These are phyloP conservation scores for Pseudogymnoascus destructans DNA, from an alignment of 2,329 filamentous ascomycete genomes.

Conservation along the genomic window DNA sequence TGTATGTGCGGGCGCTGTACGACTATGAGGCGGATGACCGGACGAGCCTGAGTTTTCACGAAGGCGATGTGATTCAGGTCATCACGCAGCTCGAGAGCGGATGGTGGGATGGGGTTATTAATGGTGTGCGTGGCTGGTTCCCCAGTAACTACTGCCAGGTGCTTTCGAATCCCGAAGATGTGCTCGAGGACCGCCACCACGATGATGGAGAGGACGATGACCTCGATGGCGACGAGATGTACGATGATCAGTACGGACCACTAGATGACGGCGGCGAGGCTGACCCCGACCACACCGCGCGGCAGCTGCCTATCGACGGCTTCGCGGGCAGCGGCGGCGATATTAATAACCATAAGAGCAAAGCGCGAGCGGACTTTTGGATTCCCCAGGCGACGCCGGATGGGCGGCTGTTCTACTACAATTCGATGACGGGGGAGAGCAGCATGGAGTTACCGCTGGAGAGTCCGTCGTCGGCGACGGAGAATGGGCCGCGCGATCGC, in stretches of 20 bases:
- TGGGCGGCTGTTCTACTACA: conserved; percentile 92
- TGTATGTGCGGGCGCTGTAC: conserved; percentile 93
- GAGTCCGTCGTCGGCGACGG: conserved; percentile 65
- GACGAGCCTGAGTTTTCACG: conserved; percentile 90
- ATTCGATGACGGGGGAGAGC: conserved; percentile 89
- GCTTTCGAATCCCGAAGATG: conserved; percentile 63
- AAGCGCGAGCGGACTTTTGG: conserved; percentile 92
- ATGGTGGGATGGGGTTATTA: conserved; percentile 99
- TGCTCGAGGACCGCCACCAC: conserved; percentile 51
- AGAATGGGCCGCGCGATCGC: conserved; percentile 76
- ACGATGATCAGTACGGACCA: conserved; percentile 38
- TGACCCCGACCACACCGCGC: conserved; percentile 42
- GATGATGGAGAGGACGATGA: conserved; percentile 51
- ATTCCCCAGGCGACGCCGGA: conserved; percentile 94
- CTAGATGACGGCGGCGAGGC: conserved; percentile 54
- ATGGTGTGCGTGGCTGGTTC: conserved; percentile 94
- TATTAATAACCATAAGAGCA: conserved; percentile 36
- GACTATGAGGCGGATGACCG: conserved; percentile 97
- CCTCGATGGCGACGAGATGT: conserved; percentile 53
- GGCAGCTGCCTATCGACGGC: conserved; percentile 22
- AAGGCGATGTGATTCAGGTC: conserved; percentile 95
- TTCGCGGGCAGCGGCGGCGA: conserved; percentile 45
- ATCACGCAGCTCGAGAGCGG: conserved; percentile 96
- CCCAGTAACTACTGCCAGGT: conserved; percentile 97
- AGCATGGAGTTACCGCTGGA: conserved; percentile 91